Percentiles rank a stretch among this genome's conserved stretches.
phyloP scores from a whole-genome alignment of 306 rosid genomes.

The Sphenostylis stenocarpa region DNA sequence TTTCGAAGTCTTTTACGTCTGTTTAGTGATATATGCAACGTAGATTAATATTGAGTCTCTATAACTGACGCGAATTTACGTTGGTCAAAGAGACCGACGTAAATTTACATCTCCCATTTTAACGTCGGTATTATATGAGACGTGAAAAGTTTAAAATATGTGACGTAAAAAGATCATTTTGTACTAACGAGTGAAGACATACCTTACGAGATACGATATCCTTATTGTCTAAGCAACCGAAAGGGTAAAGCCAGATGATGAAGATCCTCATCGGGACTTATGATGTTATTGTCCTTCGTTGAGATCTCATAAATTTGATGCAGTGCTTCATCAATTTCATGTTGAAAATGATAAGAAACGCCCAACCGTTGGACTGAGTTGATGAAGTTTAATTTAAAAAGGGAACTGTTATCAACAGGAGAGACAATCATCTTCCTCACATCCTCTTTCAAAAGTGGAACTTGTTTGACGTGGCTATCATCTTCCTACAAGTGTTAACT shows the following conservation, averaged over 20 bases:
- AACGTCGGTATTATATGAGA: too few relatives aligned
- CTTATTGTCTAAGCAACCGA: conserved; percentile 46
- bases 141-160: too few relatives aligned
- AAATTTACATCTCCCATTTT: too few relatives aligned
- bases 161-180: too few relatives aligned
- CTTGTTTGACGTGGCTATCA: not conserved
- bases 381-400: conserved; percentile 7
- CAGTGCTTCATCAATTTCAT: conserved; percentile 16
- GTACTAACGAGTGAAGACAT: too few relatives aligned
- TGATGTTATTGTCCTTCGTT: not conserved
- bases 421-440: conserved; percentile 27
- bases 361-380: conserved; percentile 10
- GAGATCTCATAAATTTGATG: not conserved
- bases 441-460: conserved; percentile 24
- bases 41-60: too few relatives aligned
- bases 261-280: conserved; percentile 11
- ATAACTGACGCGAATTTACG: too few relatives aligned
- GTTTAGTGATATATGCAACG: too few relatives aligned
- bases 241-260: conserved; percentile 37
- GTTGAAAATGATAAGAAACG: conserved; percentile 6
- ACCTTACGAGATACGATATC: conserved; percentile 37
- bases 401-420: not conserved
- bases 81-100: too few relatives aligned
- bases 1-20: too few relatives aligned
- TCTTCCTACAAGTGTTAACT: not conserved